Evolutionary conservation across 2,329 filamentous ascomycete genomes (phyloP), one percentile per base, ranked within the genome.

Genomic region (Ceratocystis lukuohia): DNA sequence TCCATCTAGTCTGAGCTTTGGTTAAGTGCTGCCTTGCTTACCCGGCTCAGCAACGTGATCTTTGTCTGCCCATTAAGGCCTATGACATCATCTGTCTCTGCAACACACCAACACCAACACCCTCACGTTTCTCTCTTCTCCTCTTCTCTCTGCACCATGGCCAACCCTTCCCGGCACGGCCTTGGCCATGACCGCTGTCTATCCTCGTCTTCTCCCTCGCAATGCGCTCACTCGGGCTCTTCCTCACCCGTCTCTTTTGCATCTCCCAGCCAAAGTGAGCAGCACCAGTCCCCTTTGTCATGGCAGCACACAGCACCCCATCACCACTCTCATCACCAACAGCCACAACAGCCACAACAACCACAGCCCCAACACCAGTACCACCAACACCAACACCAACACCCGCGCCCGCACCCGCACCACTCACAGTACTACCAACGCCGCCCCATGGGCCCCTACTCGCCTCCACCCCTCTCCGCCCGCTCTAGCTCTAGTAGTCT

Each of bases 131-230:
- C 20, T 15, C 37, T 61, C 8, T 20, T 44, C 15, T 22, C 48
- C 22, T 30, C 45, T 28, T 57, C n/a, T 20, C n/a, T 25, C 20
- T 28, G 15, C n/a, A 57, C n/a, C 64, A 65, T 65, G 64, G 64
- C 10, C 15, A 41, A 65, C 22, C 64, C 64, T 20, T 17, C 53
- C 15, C 25, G 53, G 3, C 28, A n/a, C 25, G 53, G 53, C 6
- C 53, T n/a, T 45, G 33, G 37, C n/a, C 37, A 61, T n/a, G 64
- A 33, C 50, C 64, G 41, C 30, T 48, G 20, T 37, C 53, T 48
- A 15, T 65, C 64, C 12, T 65, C 64, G 25, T 65, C 64, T 12
- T 20, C 50, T 12, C 64, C 41, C 12, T 65, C 64, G 12, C 50
- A 45, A n/a, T 61, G 37, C 10, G 20, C 53, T 25, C 53, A 61